Percentiles rank a stretch among this genome's conserved stretches.
Evolutionary conservation across 495 filamentous ascomycete species (phyloP).

Genomic region (Margaritispora aquatica): DNA sequence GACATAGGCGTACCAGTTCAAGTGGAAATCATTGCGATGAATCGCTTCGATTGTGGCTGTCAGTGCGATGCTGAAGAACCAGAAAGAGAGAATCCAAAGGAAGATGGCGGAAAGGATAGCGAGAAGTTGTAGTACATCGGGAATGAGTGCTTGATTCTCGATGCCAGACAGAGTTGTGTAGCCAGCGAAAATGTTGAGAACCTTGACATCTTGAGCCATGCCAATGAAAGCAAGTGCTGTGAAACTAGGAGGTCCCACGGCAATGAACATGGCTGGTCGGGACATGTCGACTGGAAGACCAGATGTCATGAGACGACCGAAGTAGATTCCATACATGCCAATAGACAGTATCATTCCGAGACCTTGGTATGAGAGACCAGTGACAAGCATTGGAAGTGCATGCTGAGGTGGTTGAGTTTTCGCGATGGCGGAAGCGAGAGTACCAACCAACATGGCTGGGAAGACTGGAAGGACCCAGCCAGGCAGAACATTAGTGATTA

Average conservation of each 20-base stretch:
- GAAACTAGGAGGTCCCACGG: slow-evolving; percentile 60
- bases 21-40: slow-evolving; percentile 38
- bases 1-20: slow-evolving; percentile 51
- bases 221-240: slow-evolving; percentile 62
- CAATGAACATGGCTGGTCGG: slow-evolving; percentile 58
- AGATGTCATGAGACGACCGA: slow-evolving; percentile 26
- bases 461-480: slow-evolving; percentile 53
- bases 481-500: slow-evolving; percentile 36
- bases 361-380: slow-evolving; percentile 45
- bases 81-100: slow-evolving; percentile 63
- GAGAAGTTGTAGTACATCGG: slow-evolving; percentile 38
- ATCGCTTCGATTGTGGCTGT: slow-evolving; percentile 38
- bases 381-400: slow-evolving; percentile 41
- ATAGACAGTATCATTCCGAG: slow-evolving; percentile 42
- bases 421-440: slow-evolving; percentile 37
- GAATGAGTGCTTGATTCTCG: slow-evolving; percentile 17
- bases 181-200: slow-evolving; percentile 26
- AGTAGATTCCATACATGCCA: slow-evolving; percentile 40
- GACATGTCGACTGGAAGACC: slow-evolving; percentile 21
- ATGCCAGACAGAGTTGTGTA: slow-evolving; percentile 31
- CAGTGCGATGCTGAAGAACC: slow-evolving; percentile 61
- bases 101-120: slow-evolving; percentile 50
- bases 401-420: slow-evolving; percentile 34
- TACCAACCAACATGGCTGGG: slow-evolving; percentile 47
- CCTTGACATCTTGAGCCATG: slow-evolving; percentile 44